A percentile compares a stretch with the other conserved stretches of the same genome.
These are phyloP conservation scores for Mimosa pudica DNA, from an alignment of 306 rosid genomes.

Conservation along the genomic window DNA sequence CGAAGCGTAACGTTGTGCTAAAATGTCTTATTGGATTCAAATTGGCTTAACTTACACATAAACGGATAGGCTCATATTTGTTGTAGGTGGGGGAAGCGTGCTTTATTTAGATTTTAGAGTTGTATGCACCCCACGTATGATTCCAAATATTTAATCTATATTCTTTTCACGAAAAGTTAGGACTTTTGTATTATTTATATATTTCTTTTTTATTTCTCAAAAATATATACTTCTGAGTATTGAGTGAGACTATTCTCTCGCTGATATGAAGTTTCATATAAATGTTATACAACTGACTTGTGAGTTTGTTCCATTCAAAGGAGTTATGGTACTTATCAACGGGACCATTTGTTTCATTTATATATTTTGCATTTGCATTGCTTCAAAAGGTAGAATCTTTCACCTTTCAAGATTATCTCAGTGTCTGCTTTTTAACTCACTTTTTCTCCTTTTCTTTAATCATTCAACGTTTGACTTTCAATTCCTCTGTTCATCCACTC, in stretches of 20 bases:
- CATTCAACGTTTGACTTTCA: conserved; percentile 18
- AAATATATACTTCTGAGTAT: too few relatives aligned
- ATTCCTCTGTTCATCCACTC: neutral
- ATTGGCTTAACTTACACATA: neutral
- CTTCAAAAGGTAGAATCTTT: conserved; percentile 8
- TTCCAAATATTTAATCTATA: neutral
- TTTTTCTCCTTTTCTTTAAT: neutral
- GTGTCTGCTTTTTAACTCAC: conserved; percentile 6
- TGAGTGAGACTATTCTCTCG: too few relatives aligned
- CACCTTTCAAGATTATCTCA: neutral
- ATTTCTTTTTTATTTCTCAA: neutral
- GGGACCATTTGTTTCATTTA: neutral
- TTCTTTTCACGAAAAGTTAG: conserved; percentile 4
- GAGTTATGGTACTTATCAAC: too few relatives aligned
- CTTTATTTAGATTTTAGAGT: neutral
- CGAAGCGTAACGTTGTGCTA: neutral
- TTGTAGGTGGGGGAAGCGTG: neutral
- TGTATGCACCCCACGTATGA: conserved; percentile 23
- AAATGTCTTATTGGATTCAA: neutral
- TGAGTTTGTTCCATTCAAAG: too few relatives aligned
- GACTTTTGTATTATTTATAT: neutral
- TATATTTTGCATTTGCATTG: neutral
- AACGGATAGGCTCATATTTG: neutral
- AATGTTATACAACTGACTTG: too few relatives aligned
- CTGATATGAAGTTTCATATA: too few relatives aligned